Conservation (phyloP, 2,329 filamentous ascomycete genomes). For the Fusarium veterinarium region DNA sequence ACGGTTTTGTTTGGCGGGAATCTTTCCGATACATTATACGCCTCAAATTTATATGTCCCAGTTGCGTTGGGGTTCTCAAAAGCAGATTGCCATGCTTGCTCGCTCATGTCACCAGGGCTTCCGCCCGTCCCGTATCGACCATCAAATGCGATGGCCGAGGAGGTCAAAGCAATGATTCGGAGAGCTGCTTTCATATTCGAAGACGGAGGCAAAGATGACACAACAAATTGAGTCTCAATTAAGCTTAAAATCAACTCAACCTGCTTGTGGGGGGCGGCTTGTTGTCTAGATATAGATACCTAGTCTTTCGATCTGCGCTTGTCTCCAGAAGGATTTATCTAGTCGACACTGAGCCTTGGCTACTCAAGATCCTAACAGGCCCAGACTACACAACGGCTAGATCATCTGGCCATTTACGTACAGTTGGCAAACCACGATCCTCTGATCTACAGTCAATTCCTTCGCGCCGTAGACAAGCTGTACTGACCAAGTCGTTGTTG, state of each 20-base stretch:
- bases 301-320: background rate
- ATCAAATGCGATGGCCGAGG: slow-evolving; percentile 3
- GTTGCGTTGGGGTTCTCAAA: slow-evolving; percentile 23
- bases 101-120: slow-evolving; percentile 1
- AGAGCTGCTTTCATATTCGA: background rate
- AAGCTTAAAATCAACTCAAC: background rate
- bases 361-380: background rate
- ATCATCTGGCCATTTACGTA: background rate
- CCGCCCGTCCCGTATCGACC: background rate
- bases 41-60: slow-evolving; percentile 10
- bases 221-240: background rate
- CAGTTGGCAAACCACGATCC: background rate
- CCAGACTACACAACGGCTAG: background rate
- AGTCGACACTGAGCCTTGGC: background rate
- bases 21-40: slow-evolving; percentile 10
- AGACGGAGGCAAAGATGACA: background rate
- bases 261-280: background rate
- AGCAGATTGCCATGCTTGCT: slow-evolving; percentile 11
- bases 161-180: background rate
- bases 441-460: background rate
- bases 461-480: background rate
- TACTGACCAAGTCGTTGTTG: background rate
- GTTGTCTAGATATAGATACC: background rate
- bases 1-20: slow-evolving; percentile 16
- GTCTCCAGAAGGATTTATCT: background rate